phyloP scores from a whole-genome alignment of 1,284 basidiomycete genomes.

The Ceratorhiza oryzae-sativae region DNA sequence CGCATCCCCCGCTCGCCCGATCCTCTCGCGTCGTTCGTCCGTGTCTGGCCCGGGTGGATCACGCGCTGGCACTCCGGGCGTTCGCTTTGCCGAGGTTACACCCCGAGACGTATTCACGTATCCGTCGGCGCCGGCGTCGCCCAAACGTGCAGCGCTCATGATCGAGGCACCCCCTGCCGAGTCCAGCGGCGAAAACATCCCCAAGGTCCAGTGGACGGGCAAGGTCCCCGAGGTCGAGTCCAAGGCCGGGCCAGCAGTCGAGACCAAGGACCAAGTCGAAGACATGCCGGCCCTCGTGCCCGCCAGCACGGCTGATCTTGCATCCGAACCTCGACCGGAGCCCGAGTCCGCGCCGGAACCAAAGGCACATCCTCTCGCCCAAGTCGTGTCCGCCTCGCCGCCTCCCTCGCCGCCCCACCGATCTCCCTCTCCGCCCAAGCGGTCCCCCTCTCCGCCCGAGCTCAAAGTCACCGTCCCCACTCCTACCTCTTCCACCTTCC shows the following conservation, averaged over 20 bases:
- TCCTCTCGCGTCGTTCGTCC: conserved; percentile 14
- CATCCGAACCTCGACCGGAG: background rate
- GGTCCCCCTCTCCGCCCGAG: background rate
- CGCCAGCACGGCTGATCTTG: background rate
- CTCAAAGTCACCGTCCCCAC: conserved; percentile 12
- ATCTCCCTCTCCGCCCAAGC: background rate
- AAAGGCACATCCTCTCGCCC: conserved; percentile 31
- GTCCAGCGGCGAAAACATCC: conserved; percentile 44
- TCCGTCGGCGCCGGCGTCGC: conserved; percentile 77
- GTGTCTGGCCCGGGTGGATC: conserved; percentile 37
- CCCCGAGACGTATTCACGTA: conserved; percentile 72
- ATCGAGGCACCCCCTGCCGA: conserved; percentile 62
- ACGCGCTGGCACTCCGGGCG: conserved; percentile 48
- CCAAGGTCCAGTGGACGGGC: background rate
- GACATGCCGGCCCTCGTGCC: conserved; percentile 12
- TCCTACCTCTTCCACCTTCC: background rate
- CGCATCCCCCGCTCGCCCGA: conserved; percentile 1
- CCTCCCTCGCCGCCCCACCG: conserved; percentile 1
- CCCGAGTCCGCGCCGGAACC: background rate
- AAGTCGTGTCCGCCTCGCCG: conserved; percentile 17
- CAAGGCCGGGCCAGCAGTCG: no score
- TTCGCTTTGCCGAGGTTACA: conserved; percentile 64
- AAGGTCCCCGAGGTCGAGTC: background rate
- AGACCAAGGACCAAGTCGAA: conserved; percentile 1
- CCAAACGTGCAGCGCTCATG: conserved; percentile 57